Conservation (phyloP, 2,329 filamentous ascomycete species). For the Trichoderma koningii region DNA sequence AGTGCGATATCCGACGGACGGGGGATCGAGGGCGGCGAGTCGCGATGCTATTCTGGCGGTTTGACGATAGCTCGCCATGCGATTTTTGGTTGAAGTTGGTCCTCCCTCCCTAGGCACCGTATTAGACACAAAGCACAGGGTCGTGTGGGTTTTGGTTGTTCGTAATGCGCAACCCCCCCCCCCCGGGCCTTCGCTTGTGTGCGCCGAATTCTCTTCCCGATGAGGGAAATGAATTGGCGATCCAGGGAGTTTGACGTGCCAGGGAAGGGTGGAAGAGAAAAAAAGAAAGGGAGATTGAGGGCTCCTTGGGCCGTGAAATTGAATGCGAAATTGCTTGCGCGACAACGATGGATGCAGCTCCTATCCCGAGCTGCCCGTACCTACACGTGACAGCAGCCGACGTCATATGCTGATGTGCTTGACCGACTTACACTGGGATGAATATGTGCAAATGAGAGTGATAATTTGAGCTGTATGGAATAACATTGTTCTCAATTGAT, state of each 20-base stretch:
- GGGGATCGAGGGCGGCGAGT: not conserved
- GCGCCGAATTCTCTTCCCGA: constrained; percentile 21
- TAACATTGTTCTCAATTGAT: not conserved
- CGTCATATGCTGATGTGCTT: constrained; percentile 13
- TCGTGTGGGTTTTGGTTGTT: not conserved
- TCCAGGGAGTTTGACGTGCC: not conserved
- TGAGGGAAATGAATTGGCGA: constrained; percentile 11
- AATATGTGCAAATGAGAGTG: not conserved
- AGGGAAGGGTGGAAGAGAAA: not conserved
- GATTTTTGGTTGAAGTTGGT: not conserved
- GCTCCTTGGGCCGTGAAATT: not conserved
- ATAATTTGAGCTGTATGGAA: not conserved
- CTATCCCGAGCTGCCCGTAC: not conserved
- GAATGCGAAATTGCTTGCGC: constrained; percentile 5
- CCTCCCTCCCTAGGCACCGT: too few species aligned
- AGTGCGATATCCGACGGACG: not conserved
- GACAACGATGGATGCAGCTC: constrained; percentile 14
- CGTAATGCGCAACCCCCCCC: not conserved
- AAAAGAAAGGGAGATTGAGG: not conserved
- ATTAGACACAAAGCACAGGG: not conserved
- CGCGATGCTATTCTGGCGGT: not conserved
- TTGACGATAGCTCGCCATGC: constrained; percentile 22
- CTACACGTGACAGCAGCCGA: constrained; percentile 26
- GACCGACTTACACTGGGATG: not conserved
- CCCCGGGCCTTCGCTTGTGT: not conserved